Base-by-base conservation (phyloP, 2,329 filamentous ascomycete species). In the Cladosporium sp. region DNA sequence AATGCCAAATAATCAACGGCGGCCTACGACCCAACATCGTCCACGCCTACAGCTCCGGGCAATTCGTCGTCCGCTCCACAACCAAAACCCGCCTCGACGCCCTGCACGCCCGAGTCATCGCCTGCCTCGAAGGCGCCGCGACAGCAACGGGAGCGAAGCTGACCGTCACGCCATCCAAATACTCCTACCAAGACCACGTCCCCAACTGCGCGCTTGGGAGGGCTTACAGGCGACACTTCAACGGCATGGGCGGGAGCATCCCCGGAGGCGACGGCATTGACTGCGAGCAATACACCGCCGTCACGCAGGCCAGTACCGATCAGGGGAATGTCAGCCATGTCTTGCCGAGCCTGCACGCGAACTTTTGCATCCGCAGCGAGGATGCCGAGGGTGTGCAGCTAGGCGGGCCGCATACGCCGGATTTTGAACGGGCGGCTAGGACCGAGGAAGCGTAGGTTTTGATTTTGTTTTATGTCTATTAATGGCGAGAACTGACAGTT, bases 291-390 rank as follows among this genome's bases (percentile, higher is more conserved):
- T 62, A 71, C 8, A 58, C 63, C 3, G 73, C 73, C 0, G 60
- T 65, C 19, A 75, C 73, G n/a, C 73, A 70, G 58, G 79, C 80
- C 4, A 80, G 77, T 55, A 82, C 79, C 0, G 80, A 84, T 59
- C 79, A 82, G 64, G 81, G 80, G 0, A 73, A 84, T 54, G 64
- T 83, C 48, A 80, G 76, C 56, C 76, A 83, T 58, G 76, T 71
- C 1, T 73, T 82, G 69, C 81, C 80, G 34, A 79, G 75, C 47
- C 61, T 84, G 32, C 77, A 71, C 50, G 68, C 72, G 1, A 73
- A 74, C 6, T 83, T 82, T 58, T 69, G 70, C 20, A 80, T 72
- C 39, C 56, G 64, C 1, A 66, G 67, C 4, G 63, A 64, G 47
- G 54, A 51, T 40, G 44, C 56, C n/a, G 43, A 59, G 34, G 68